Evolutionary conservation across 176 grass and related monocot species (phyloP).

Genomic region (Tillandsia leiboldiana): DNA sequence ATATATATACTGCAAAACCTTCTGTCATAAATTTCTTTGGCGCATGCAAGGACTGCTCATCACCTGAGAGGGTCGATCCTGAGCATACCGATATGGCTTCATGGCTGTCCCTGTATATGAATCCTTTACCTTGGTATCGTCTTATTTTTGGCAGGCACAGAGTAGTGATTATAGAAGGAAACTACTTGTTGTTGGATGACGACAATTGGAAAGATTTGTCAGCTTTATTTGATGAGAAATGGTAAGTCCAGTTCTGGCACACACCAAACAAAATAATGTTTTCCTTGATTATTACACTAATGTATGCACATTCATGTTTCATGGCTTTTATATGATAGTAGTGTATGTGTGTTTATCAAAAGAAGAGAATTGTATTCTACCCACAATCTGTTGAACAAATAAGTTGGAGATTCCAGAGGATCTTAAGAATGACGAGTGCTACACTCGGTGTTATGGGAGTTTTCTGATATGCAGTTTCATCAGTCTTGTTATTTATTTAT

Average conservation of each 20-base stretch:
- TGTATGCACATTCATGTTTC: not conserved
- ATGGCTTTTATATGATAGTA: not conserved
- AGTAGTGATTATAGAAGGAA: constrained; percentile 82
- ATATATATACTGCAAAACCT: not conserved
- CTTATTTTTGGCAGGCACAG: constrained; percentile 48
- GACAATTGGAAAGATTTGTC: constrained; percentile 60
- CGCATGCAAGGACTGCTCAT: not conserved
- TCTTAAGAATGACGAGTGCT: too few species aligned
- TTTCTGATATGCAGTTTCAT: too few species aligned
- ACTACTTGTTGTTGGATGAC: constrained; percentile 82
- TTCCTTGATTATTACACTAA: not conserved
- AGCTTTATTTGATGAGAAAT: constrained; percentile 81
- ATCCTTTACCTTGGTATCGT: not conserved
- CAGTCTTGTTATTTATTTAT: not conserved
- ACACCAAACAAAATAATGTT: constrained; percentile 12
- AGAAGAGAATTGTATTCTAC: too few species aligned
- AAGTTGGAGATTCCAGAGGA: too few species aligned
- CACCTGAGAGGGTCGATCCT: too few species aligned
- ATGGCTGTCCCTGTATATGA: not conserved
- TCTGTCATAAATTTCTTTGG: too few species aligned
- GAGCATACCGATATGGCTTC: too few species aligned
- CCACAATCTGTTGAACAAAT: too few species aligned
- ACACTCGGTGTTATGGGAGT: too few species aligned
- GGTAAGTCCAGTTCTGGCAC: constrained; percentile 31
- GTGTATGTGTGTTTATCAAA: not conserved